These are phyloP conservation scores for Chaetomium fimeti DNA, from an alignment of 495 filamentous ascomycete genomes.

Conservation along the genomic window DNA sequence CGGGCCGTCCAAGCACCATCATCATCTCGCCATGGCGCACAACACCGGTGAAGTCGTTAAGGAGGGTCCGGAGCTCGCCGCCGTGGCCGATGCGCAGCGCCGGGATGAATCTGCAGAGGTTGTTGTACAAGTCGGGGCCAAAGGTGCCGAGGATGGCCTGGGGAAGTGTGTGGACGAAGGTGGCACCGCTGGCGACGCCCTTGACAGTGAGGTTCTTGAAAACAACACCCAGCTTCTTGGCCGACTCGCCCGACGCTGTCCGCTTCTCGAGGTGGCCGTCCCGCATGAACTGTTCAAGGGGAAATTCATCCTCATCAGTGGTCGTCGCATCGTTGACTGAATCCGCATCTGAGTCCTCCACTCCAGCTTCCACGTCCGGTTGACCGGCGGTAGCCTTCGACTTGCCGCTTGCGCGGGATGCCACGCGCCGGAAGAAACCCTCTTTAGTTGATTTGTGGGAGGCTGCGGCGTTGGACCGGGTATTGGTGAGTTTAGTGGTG, in stretches of 20 bases:
- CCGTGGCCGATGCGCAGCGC: conserved; percentile 50
- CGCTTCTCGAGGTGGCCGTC: conserved; percentile 81
- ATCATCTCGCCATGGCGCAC: conserved; percentile 78
- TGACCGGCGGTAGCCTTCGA: conserved; percentile 13
- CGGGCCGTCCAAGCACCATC: conserved; percentile 77
- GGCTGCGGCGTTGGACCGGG: conserved; percentile 21
- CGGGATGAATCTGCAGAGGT: conserved; percentile 65
- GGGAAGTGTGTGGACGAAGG: conserved; percentile 71
- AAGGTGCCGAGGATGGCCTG: conserved; percentile 80
- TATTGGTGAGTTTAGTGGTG: conserved; percentile 41
- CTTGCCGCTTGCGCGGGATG: conserved; percentile 23
- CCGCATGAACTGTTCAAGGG: conserved; percentile 70
- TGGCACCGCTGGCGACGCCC: conserved; percentile 64
- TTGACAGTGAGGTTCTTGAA: conserved; percentile 79
- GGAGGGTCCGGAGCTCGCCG: conserved; percentile 55
- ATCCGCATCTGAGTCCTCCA: conserved; percentile 40
- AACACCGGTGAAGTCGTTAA: conserved; percentile 76
- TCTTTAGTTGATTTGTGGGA: conserved; percentile 20
- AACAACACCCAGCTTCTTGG: conserved; percentile 81
- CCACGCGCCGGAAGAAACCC: conserved; percentile 27
- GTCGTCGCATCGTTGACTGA: conserved; percentile 38
- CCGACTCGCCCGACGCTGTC: conserved; percentile 60
- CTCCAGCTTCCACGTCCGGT: background rate
- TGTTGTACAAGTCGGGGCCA: conserved; percentile 74
- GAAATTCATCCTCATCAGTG: conserved; percentile 54